Evolutionary conservation across 805 yeast genomes (phyloP).

Genomic region (Spathaspora passalidarum): DNA sequence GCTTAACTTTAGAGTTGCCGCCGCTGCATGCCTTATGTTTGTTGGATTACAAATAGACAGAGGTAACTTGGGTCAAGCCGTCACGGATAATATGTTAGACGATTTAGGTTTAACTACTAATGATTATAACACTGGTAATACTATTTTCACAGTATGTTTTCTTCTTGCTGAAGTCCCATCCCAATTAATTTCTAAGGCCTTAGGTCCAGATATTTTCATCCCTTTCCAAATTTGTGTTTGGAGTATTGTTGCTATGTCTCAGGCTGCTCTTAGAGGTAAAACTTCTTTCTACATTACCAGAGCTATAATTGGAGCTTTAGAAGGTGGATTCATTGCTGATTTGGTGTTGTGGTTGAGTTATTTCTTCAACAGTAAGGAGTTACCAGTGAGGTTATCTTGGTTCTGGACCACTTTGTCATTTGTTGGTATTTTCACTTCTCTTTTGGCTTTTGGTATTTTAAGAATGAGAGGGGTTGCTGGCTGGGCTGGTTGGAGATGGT

Average conservation of each 20-base stretch:
- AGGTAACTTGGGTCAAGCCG: conserved; percentile 54
- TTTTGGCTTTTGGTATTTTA: conserved; percentile 52
- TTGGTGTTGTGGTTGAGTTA: conserved; percentile 61
- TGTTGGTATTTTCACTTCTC: conserved; percentile 18
- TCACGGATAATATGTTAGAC: conserved; percentile 51
- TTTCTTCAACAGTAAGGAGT: conserved; percentile 58
- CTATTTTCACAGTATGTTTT: conserved; percentile 52
- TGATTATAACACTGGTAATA: conserved; percentile 58
- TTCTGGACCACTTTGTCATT: conserved; percentile 28
- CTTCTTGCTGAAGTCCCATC: conserved; percentile 62
- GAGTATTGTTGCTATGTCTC: conserved; percentile 55
- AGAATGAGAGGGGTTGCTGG: conserved; percentile 46
- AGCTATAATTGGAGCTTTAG: conserved; percentile 51
- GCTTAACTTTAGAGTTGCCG: conserved; percentile 53
- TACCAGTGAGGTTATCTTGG: conserved; percentile 54
- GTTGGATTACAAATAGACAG: conserved; percentile 58
- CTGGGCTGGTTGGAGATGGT: conserved; percentile 59
- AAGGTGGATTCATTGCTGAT: conserved; percentile 73
- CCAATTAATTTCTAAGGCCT: conserved; percentile 56
- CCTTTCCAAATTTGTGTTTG: conserved; percentile 57
- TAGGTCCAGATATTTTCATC: conserved; percentile 64
- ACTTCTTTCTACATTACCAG: conserved; percentile 47
- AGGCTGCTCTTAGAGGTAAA: conserved; percentile 28
- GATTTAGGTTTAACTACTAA: conserved; percentile 54
- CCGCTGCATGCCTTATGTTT: conserved; percentile 60